Evolutionary conservation across 1,139 yeast genomes (phyloP), one percentile per base, ranked within the genome.

Genomic region (Dujonia santamariae): DNA sequence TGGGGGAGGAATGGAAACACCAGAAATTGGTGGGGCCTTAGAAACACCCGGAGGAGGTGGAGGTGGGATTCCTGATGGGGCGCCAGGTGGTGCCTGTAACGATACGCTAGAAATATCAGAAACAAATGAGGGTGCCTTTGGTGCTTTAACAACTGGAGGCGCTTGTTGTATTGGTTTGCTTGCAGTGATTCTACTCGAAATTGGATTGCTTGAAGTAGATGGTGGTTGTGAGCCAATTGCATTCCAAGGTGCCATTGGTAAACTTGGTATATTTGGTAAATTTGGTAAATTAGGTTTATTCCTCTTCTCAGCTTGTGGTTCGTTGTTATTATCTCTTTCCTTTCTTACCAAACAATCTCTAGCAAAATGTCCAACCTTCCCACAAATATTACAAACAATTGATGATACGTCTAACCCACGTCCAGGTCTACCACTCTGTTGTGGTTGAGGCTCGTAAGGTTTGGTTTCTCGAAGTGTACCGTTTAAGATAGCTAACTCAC

Each of bases 401-500:
- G 66, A 71, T 7, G 80, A 69, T 16, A 81, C 71, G 51, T 74
- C 74, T 64, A 47, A 67, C 13, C 59, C 52, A 15, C 32, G 23
- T 5, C 16, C 26, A 11, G 29, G 29, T 5, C 18, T 11, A 7
- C 21, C 11, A 31, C 56, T 44, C 35, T 67, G 54, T 53, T 42
- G 63, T 49, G 80, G 70, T 61, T 65, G 96, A 66, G 48, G 86
- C 68, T 56, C 82, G 65, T 56, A 80, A 63, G 63, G 88, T 81
- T 79, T 85, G 2, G 75, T 68, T 50, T 86, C 96, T 37, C 97
- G 72, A 32, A 88, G 68, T 0, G 98, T 94, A 60, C 99, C 99
- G 62, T 92, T 94, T 39, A 92, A 69, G 12, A 86, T 82, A 0
- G 99, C 99, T 48, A 94, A 69, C 50, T 92, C 96, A 43, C 96